These are phyloP conservation scores for Cydonia oblonga DNA, from an alignment of 331 rosid species.

Conservation along the genomic window DNA sequence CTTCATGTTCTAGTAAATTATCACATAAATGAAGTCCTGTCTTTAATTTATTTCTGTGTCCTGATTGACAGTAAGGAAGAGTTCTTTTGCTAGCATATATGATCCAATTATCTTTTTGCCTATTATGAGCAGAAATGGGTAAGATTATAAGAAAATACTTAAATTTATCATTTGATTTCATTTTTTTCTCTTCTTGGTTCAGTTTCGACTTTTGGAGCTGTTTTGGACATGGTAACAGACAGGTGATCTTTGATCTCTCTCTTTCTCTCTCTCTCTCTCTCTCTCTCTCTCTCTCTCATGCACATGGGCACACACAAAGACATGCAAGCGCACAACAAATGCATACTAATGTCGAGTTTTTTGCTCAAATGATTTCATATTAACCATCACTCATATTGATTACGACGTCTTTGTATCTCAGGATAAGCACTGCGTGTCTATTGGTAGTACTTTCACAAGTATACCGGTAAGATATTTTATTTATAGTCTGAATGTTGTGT, in stretches of 20 bases:
- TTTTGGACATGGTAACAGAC: conserved; percentile 5
- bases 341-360: not conserved
- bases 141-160: too few relatives aligned
- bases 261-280: conserved; percentile 3
- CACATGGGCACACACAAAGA: not conserved
- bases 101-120: not conserved
- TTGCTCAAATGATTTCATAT: not conserved
- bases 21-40: not conserved
- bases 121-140: not conserved
- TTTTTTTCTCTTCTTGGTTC: conserved; percentile 17
- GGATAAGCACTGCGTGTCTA: conserved; percentile 23
- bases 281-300: conserved; percentile 4
- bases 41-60: not conserved
- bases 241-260: conserved; percentile 11
- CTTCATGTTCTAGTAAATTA: not conserved
- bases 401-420: not conserved
- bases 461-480: conserved; percentile 45
- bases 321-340: not conserved
- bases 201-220: conserved; percentile 3
- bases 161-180: not conserved
- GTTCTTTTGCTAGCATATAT: not conserved
- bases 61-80: not conserved
- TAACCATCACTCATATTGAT: not conserved
- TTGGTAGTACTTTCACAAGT: conserved; percentile 84
- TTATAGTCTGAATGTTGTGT: too few relatives aligned